Base-by-base conservation (phyloP, 495 filamentous ascomycete genomes). In the Daldinia vernicosa region DNA sequence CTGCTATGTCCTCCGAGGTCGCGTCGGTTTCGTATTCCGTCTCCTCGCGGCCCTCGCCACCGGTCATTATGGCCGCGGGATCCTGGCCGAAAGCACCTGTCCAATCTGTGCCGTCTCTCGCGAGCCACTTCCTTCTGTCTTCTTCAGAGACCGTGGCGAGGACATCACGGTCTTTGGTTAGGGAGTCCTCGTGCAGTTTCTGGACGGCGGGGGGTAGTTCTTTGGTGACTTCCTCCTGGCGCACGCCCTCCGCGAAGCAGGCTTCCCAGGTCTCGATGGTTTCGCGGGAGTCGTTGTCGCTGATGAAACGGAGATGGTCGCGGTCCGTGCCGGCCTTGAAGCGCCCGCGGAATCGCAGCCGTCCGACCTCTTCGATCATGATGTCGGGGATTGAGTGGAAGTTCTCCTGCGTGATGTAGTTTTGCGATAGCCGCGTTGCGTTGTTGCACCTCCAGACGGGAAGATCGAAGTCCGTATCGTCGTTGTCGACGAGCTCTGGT, bases 201-300 rank as follows among this genome's bases (percentile, higher is more conserved):
- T 88, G 85, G 1, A 93, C 83, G 6, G 84, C 75, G 0, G 87
- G 83, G 0, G 93, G 92, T 1, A 97, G 79, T 66, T 92, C 89
- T 32, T 86, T 86, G 1, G 81, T 75, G 4, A 98, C 92, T 2
- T 85, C 83, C 52, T 86, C 86, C 0, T 82, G 80, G 7, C 95
- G 87, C 0, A 97, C 91, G 4, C 95, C 95, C 78, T 98, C 93
- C 0, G 92, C 87, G 24, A 89, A 84, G 74, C 94, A 97, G 0
- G 93, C 93, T 79, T 97, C 92, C 93, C 94, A 98, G 3, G 90
- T 92, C 82, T 98, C 95, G 71, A 91, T 96, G 0, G 95, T 97
- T 82, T 98, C 95, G 47, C 94, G 88, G 3, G 89, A 89, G 75
- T 97, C 89, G 71, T 95, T 97, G 78, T 97, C 93, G 28, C 89